Percentiles rank a stretch among this genome's conserved stretches.
Conservation (phyloP, 805 yeast species). For the Ogataea ganodermae region DNA sequence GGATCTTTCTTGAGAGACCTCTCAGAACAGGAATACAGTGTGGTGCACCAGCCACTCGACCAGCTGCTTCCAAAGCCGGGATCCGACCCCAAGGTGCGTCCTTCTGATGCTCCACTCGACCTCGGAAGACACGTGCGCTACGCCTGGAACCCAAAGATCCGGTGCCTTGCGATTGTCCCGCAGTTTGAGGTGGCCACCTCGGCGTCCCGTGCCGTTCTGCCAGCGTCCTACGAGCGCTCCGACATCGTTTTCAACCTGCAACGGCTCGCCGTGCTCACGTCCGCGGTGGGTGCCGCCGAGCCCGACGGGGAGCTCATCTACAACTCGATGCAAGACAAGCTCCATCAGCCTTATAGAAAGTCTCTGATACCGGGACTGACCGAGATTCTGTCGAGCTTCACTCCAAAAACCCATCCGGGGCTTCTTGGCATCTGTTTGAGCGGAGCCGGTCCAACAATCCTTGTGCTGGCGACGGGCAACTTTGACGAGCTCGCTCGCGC, state of each 20-base stretch:
- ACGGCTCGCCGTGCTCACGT: constrained; percentile 87
- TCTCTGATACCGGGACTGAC: constrained; percentile 88
- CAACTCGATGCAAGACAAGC: constrained; percentile 94
- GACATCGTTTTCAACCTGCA: constrained; percentile 93
- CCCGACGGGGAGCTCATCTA: constrained; percentile 83
- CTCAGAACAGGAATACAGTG: constrained; percentile 65
- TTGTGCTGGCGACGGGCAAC: constrained; percentile 88
- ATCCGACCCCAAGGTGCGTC: constrained; percentile 63
- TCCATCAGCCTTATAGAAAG: constrained; percentile 97
- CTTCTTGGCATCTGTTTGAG: constrained; percentile 91
- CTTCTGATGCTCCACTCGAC: constrained; percentile 80
- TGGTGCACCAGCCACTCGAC: constrained; percentile 81
- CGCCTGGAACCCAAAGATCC: constrained; percentile 77
- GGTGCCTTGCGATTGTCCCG: constrained; percentile 90
- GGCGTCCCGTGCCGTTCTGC: constrained; percentile 85
- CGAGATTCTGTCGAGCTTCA: constrained; percentile 74
- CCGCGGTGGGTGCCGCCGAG: constrained; percentile 77
- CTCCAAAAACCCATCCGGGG: constrained; percentile 82
- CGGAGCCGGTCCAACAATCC: constrained; percentile 97
- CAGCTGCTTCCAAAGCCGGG: constrained; percentile 83
- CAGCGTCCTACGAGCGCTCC: constrained; percentile 69
- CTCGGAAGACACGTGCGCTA: constrained; percentile 90
- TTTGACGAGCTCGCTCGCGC: constrained; percentile 80
- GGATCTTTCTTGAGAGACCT: constrained; percentile 90
- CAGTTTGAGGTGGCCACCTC: constrained; percentile 94